phyloP scores from a whole-genome alignment of 2,329 filamentous ascomycete genomes.

The Whalleya microplaca region DNA sequence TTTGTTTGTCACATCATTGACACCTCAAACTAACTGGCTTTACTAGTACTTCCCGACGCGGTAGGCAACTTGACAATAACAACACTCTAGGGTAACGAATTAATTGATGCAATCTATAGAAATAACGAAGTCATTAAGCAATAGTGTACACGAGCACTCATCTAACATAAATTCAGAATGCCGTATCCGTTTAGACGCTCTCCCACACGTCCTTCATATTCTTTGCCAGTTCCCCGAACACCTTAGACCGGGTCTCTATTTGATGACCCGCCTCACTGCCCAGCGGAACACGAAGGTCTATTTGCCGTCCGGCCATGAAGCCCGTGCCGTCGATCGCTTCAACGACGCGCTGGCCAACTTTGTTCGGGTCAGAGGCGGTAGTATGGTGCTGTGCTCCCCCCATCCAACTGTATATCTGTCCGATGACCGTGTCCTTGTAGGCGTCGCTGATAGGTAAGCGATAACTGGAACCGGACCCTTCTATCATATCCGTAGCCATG shows the following conservation, averaged over 20 bases:
- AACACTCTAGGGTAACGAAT: no score
- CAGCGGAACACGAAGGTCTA: slow-evolving; percentile 18
- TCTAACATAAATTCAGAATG: background rate
- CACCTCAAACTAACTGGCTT: no score
- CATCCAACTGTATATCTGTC: slow-evolving; percentile 10
- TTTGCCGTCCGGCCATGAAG: slow-evolving; percentile 19
- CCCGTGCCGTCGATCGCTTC: slow-evolving; percentile 33
- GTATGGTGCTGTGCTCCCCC: background rate
- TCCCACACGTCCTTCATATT: slow-evolving; percentile 15
- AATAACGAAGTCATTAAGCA: no score
- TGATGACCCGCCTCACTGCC: slow-evolving; percentile 12
- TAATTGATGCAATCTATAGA: no score
- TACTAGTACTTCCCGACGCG: no score
- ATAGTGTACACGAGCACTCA: background rate
- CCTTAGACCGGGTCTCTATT: slow-evolving; percentile 8
- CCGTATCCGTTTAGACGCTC: slow-evolving; percentile 8
- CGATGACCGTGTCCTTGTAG: slow-evolving; percentile 25
- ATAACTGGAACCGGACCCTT: slow-evolving; percentile 18
- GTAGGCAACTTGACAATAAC: no score
- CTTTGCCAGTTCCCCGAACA: slow-evolving; percentile 3
- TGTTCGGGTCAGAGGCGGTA: slow-evolving; percentile 7
- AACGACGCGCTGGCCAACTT: slow-evolving; percentile 28
- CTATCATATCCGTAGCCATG: slow-evolving; percentile 26
- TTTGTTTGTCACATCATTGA: no score
- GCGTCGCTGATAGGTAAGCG: slow-evolving; percentile 17